Base-by-base conservation (phyloP, 331 rosid genomes). In the Erythrophleum ivorense region DNA sequence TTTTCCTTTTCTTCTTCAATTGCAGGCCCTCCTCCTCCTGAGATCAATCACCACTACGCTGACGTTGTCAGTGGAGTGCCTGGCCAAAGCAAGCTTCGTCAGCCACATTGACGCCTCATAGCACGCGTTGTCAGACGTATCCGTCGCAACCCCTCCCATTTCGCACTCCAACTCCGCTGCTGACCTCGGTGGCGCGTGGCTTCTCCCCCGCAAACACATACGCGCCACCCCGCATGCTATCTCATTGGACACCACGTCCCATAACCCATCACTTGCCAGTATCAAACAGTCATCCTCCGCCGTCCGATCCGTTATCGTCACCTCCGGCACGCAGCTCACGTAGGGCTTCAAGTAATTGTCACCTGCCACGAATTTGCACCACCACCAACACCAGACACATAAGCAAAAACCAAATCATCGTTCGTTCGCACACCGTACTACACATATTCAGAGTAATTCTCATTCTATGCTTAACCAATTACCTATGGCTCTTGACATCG, bases 401-500 rank as follows among this genome's bases (percentile, higher is more conserved):
- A 1, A 31, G 45, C 34, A 16, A 65, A 9, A 46, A 70, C 9
- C 40, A 21, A 65, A 65, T 31, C 66, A 60, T 10, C 9, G 43
- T 33, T 12, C 15, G n/a, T 5, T 64, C 19, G 21, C 29, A 24
- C 29, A 24, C 29, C 29, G 29, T 24, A 24, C 29, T 14, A 5
- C 19, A 38, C 46, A 4, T 4, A 6, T 45, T 15, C 40, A 5
- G 5, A 3, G n/a, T 16, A 7, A 15, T 36, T 65, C 24, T 65
- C 71, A 65, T 14, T 34, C 71, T 15, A 2, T 14, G 24, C 21
- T 13, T 64, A 34, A 15, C n/a, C 29, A 60, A 13, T 60, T 75
- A 88, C 95, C 95, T 77, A 91, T 86, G 66, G 95, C 90, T 80
- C 95, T 89, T 3, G 95, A 91, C 92, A 87, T 91, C 48, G 93